Percentiles rank a stretch among this genome's conserved stretches.
phyloP scores from a whole-genome alignment of 306 rosid species.

The cucumber (Cucumis sativus) region DNA sequence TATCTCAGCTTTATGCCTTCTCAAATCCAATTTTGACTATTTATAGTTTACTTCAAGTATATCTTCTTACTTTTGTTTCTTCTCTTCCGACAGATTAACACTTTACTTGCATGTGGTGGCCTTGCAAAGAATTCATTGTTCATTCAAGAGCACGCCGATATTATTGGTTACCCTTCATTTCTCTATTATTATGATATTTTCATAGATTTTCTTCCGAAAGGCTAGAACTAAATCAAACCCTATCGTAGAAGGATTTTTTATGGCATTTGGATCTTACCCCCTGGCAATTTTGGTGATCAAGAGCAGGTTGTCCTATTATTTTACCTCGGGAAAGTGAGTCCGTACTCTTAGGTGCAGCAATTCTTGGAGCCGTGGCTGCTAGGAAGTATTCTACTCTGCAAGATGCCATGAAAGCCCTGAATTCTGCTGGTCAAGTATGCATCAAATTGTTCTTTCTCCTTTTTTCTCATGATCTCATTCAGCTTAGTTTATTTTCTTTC shows the following conservation, averaged over 20 bases:
- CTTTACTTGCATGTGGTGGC: conserved; percentile 95
- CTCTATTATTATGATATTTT: neutral
- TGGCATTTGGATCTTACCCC: neutral
- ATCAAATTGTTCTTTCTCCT: neutral
- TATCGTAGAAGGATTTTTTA: neutral
- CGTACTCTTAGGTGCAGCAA: conserved; percentile 93
- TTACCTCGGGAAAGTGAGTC: conserved; percentile 92
- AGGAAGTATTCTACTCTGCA: conserved; percentile 52
- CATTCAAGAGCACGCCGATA: conserved; percentile 93
- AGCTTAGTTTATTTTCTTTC: neutral
- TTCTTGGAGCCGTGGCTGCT: conserved; percentile 84
- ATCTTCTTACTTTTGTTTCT: neutral
- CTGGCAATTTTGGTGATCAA: neutral
- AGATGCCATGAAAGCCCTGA: conserved; percentile 82
- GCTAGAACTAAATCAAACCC: neutral
- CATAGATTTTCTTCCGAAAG: neutral
- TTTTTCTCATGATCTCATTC: neutral
- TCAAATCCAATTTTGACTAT: neutral
- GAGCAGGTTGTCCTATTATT: conserved; percentile 75
- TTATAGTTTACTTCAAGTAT: conserved; percentile 1
- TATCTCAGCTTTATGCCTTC: neutral
- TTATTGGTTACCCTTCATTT: conserved; percentile 45
- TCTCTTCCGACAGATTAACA: conserved; percentile 49
- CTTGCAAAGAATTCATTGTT: conserved; percentile 67
- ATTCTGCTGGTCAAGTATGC: conserved; percentile 85